Percentiles rank a stretch among this genome's conserved stretches.
Conservation (phyloP, 768 basidiomycete genomes). For the Mycena leptocephala region DNA sequence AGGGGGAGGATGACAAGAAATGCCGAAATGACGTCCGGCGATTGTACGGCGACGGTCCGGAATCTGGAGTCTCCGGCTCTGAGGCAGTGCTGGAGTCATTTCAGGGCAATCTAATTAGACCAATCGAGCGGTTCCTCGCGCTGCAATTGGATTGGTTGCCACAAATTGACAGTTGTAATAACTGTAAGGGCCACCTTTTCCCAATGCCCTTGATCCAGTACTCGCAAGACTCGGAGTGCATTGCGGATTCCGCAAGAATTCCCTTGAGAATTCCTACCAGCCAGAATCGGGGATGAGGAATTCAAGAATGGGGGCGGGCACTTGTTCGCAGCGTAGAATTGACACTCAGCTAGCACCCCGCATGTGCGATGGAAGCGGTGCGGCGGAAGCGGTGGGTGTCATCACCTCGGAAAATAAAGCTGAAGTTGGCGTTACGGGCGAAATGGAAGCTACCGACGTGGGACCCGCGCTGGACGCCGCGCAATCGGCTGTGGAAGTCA, state of each 20-base stretch:
- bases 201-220: constrained; percentile 9
- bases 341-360: constrained; percentile 6
- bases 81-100: too few relatives aligned
- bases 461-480: constrained; percentile 19
- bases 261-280: constrained; percentile 15
- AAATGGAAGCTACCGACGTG: constrained; percentile 26
- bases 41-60: too few relatives aligned
- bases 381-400: constrained; percentile 23
- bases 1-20: too few relatives aligned
- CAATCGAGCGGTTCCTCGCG: too few relatives aligned
- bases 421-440: constrained; percentile 20
- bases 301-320: neutral
- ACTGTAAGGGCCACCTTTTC: constrained; percentile 20
- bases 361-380: constrained; percentile 24
- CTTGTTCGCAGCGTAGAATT: constrained; percentile 14
- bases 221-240: neutral
- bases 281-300: constrained; percentile 5
- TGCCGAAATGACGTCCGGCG: too few relatives aligned
- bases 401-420: constrained; percentile 16
- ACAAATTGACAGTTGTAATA: constrained; percentile 24
- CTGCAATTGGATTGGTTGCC: constrained; percentile 17
- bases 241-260: constrained; percentile 16
- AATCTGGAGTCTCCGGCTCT: too few relatives aligned
- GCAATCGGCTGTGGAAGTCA: constrained; percentile 16
- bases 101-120: too few relatives aligned